Conservation (phyloP, 306 rosid genomes). For the Arachis hypogaea region DNA sequence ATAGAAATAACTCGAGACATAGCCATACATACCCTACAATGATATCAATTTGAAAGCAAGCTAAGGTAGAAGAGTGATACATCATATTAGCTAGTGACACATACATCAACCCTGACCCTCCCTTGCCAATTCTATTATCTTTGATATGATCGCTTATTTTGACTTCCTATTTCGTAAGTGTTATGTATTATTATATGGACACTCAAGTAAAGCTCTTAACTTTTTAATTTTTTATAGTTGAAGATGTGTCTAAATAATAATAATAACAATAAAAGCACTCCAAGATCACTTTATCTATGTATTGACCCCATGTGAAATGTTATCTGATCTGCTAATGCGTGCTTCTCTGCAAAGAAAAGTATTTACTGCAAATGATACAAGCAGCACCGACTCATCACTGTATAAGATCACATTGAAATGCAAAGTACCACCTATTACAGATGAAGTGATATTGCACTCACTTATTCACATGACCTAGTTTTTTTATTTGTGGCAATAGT, state of each 20-base stretch:
- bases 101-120: constrained; percentile 8
- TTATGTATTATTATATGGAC: no score
- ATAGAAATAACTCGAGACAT: neutral
- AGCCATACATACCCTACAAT: constrained; percentile 25
- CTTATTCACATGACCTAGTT: neutral
- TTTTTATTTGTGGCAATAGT: constrained; percentile 6
- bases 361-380: constrained; percentile 24
- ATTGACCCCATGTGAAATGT: constrained; percentile 23
- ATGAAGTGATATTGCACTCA: neutral
- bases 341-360: constrained; percentile 36
- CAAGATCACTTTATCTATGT: neutral
- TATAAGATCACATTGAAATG: constrained; percentile 24
- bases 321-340: constrained; percentile 22
- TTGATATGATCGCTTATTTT: constrained; percentile 7
- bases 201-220: no score
- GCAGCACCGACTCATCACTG: neutral
- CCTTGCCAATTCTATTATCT: neutral
- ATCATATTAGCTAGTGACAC: neutral
- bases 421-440: constrained; percentile 17
- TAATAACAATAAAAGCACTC: neutral
- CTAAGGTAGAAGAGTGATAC: neutral
- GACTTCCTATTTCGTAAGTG: constrained; percentile 16
- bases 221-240: no score
- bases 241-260: no score
- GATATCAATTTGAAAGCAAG: constrained; percentile 2